phyloP scores from a whole-genome alignment of 2,329 filamentous ascomycete species.

The Penicillium concentricum region DNA sequence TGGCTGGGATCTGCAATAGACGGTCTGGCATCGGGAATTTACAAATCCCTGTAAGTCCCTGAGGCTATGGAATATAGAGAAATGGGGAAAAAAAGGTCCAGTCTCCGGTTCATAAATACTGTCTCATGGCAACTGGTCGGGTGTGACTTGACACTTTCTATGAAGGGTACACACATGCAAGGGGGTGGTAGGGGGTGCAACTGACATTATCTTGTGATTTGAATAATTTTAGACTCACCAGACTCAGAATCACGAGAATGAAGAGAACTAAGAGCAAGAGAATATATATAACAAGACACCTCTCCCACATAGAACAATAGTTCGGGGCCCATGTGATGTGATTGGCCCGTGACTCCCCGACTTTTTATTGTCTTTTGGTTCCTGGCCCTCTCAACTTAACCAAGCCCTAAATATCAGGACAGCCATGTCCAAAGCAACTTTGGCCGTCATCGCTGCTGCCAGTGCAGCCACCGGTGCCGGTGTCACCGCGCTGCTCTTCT shows the following conservation, averaged over 20 bases:
- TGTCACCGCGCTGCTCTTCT: constrained; percentile 67
- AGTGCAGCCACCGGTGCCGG: constrained; percentile 75
- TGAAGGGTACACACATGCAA: neutral
- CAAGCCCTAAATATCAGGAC: constrained; percentile 22
- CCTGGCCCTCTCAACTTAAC: constrained; percentile 1
- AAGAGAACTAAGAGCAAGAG: neutral
- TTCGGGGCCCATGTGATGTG: constrained; percentile 12
- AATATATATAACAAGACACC: neutral
- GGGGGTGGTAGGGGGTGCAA: neutral
- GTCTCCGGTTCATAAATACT: neutral
- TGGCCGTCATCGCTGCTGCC: constrained; percentile 73
- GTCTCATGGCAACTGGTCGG: neutral
- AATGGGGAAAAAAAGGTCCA: neutral
- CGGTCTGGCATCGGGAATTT: neutral
- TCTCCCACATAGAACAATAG: neutral
- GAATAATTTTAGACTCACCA: neutral
- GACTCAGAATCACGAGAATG: neutral
- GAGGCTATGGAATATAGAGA: neutral
- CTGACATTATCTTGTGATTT: neutral
- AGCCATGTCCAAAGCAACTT: constrained; percentile 72
- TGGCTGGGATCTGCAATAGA: neutral
- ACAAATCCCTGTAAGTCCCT: too few species aligned
- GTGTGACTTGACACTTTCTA: neutral
- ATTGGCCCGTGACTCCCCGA: constrained; percentile 26
- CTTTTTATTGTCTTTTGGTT: constrained; percentile 11